Base-by-base conservation (phyloP, 2,329 filamentous ascomycete genomes). In the Orbilia oligospora region DNA sequence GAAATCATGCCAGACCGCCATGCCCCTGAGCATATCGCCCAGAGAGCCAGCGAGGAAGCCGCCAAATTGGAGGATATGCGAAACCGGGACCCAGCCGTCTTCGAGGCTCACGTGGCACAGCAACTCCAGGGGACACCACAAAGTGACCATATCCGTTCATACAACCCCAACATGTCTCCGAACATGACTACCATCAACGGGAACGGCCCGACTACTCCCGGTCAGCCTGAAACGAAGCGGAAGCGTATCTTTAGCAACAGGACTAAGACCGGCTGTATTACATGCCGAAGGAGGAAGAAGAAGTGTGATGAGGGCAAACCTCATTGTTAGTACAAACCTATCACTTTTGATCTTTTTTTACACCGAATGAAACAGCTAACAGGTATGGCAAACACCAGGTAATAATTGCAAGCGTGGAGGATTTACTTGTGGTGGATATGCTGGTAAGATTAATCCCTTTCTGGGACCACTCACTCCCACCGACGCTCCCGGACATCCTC, bases 241-340 rank as follows among this genome's bases (percentile, higher is more conserved):
- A 93, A 93, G 84, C 88, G 91, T 46, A 93, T 93, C 83, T 98
- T 97, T 83, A 97, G 93, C 86, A 97, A 97, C 84, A 89, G 95
- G 76, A 97, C 95, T 20, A 98, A 98, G 86, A 97, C 94, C 9
- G 94, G 94, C 36, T 98, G 95, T 84, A 90, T 97, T 85, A 98
- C 95, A 5, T 98, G 95, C 84, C 89, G 95, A 77, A 90, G 90
- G 83, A 89, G 95, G 76, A 98, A 98, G 88, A 98, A 98, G 90
- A 98, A 98, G 85, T 98, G 96, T 83, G 95, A 98, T 83, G 96
- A 98, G 86, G 89, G 89, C 68, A 97, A 97, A 84, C 96, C 96
- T 27, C 90, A 93, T 84, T 98, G 73, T 77, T 30, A 77, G 96
- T 97, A 87, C 87, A 69, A 56, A 61, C 48, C 24, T 33, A 44